Percentiles rank a stretch among this genome's conserved stretches.
These are phyloP conservation scores for Filobasidium floriforme DNA, from an alignment of 768 basidiomycete genomes.

Conservation along the genomic window DNA sequence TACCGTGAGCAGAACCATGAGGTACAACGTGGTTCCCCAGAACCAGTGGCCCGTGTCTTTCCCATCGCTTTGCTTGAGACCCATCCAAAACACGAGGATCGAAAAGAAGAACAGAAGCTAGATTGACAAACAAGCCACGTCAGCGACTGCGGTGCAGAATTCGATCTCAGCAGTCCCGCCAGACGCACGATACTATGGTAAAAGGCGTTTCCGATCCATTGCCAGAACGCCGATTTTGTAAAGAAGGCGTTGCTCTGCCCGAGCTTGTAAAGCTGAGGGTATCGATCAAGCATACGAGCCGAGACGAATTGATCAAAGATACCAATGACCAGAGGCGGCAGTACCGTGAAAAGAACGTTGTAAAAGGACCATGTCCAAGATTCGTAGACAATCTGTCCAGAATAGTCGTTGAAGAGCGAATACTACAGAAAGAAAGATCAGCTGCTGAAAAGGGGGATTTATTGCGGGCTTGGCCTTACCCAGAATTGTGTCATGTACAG, in stretches of 20 bases:
- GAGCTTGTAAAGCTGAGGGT: constrained; percentile 89
- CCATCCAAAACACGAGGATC: constrained; percentile 84
- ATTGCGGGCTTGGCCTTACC: constrained; percentile 51
- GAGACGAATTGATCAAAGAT: constrained; percentile 98
- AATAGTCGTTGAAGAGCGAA: constrained; percentile 99
- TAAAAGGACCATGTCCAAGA: constrained; percentile 97
- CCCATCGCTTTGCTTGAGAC: constrained; percentile 71
- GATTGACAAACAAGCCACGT: constrained; percentile 6
- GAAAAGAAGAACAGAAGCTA: constrained; percentile 84
- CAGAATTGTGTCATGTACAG: constrained; percentile 99
- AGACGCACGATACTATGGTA: constrained; percentile 45
- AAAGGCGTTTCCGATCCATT: constrained; percentile 45
- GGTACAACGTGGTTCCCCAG: constrained; percentile 95
- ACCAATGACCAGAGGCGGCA: constrained; percentile 94
- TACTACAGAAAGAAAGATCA: constrained; percentile 54
- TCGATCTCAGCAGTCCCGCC: constrained; percentile 46
- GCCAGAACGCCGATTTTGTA: constrained; percentile 43
- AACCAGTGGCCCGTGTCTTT: constrained; percentile 92
- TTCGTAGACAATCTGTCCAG: constrained; percentile 95
- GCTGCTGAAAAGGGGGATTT: constrained; percentile 4
- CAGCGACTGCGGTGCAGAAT: neutral
- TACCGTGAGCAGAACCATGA: constrained; percentile 85
- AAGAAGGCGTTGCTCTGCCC: constrained; percentile 87
- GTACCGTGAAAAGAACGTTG: constrained; percentile 89
- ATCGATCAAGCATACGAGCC: constrained; percentile 88